Base-by-base conservation (phyloP, 2,329 filamentous ascomycete species). In the Trichoderma aggressivum region DNA sequence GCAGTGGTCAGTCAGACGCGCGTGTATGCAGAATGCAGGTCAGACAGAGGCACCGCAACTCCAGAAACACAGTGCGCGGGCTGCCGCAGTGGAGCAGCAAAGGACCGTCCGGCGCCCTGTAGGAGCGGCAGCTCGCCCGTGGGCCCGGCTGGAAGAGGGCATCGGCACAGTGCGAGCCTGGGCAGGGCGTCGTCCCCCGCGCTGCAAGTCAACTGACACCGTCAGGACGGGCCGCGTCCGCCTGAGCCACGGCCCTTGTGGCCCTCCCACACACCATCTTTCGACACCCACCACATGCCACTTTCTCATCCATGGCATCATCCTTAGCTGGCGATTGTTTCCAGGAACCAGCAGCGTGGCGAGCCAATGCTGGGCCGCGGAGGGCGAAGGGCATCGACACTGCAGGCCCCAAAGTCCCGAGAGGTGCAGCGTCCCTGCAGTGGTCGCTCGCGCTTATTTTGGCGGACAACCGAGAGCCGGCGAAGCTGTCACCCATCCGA, bases 1-100 rank as follows among this genome's bases (percentile, higher is more conserved):
- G 70, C 62, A 39, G 18, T 47, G 64, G 70, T 71, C 70, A 71
- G 62, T 71, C 70, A 71, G 59, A 71, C 70, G 70, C 70, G 70
- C 70, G 70, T 71, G 70, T 71, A 71, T 71, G 70, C 70, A 71
- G 65, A 71, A 71, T 71, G 70, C 70, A 71, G 65, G 70, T 71
- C 70, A 71, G 64, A 62, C 69, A 39, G 24, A 32, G 24, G 28
- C 56, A 34, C 28, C 21, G 21, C 47, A 53, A 24, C n/a, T 53
- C 2, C 24, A 28, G 14, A 7, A 30, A 34, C 50, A 71, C 70
- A 71, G 70, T 71, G 70, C 65, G 70, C 34, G 10, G 24, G 10
- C 53, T 34, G 21, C 26, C 28, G 59, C 50, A 18, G 36, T 32
- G 11, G 55, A 26, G 65, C 39, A 34, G 64, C 64, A 26, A 59